Evolutionary conservation across 352 stramenopile species (phyloP), one percentile per base, ranked within the genome.

Genomic region (Globisporangium lucens): DNA sequence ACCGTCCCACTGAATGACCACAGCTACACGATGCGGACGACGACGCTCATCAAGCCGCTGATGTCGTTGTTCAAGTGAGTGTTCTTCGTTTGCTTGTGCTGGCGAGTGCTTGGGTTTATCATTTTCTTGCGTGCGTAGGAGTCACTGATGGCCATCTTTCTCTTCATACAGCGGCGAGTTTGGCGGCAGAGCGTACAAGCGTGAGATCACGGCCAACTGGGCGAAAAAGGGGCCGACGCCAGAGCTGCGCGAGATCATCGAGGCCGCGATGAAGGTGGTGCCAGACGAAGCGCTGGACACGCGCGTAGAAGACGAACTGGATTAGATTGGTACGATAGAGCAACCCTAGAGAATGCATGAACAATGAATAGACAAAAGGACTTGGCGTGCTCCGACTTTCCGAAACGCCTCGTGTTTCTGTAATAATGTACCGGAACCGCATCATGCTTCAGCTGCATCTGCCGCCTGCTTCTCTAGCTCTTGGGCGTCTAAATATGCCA

Each of bases 111-210:
- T 24, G 7, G 17, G 6, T 1, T 2, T 9, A 1, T 51, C 43
- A 7, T 12, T 24, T 49, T 51, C 7, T 22, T 15, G 24, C 49
- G 33, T 53, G 8, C n/a, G 2, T 51, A 15, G 46, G n/a, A 1
- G 27, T n/a, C 5, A 24, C 17, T 51, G 24, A 51, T 51, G 43
- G 20, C n/a, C 24, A 65, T 59, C n/a, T 22, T 22, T 24, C 27
- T 47, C 33, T 60, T 29, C 58, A 17, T 36, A 22, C 66, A 94
- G 85, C 57, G 88, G 86, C 22, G 88, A 93, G 49, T 78, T 80
- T 60, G 87, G 85, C 4, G 85, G 88, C 27, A 94, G 93, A 67
- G 83, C 85, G 5, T 93, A 94, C 68, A 94, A 94, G 62, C 86
- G 88, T 41, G 72, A 84, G 35, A 89, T 96, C 49, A 78, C 85